Base-by-base conservation (phyloP, 1,139 yeast genomes). In the Lodderomyces metapsilosis region DNA sequence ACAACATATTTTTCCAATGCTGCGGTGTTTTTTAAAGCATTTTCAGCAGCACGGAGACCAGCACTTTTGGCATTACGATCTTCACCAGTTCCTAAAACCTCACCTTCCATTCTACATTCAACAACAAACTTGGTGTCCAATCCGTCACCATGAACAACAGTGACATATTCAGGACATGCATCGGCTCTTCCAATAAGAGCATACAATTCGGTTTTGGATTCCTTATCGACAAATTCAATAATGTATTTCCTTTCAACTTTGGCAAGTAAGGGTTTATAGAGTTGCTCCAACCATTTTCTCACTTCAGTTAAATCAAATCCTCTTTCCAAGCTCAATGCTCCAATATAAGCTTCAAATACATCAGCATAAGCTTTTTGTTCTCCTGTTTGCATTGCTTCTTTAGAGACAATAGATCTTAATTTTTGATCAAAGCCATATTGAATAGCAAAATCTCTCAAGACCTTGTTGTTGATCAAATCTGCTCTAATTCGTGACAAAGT, bases 341-440 rank as follows among this genome's bases (percentile, higher is more conserved):
- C 98, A 31, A 91, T 74, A 54, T 89, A 91, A 0, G 97, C 96
- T 62, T 91, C 97, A 59, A 91, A 87, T 1, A 85, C 76, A 64
- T 87, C 95, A 0, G 95, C 91, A 52, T 72, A 70, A 3, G 81
- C 68, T 55, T 85, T 86, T 47, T 68, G 75, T 37, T 62, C 68
- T 5, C 76, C 76, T 25, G 57, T 58, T 38, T 58, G 53, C 36
- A 68, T 57, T 2, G 58, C 53, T 3, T 52, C 53, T 39, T 71
- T 74, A 40, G 68, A 66, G 37, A 73, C 65, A 42, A 66, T 72
- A 37, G 78, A 69, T 46, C 75, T 71, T 47, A 89, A 69, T 47
- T 70, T 69, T 46, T 78, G 71, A 49, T 84, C 85, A 48, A 92
- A 77, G 1, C 83, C 85, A 60, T 94, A 94, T 15, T 73, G 58